Base-by-base conservation (phyloP, 2,329 filamentous ascomycete genomes). In the Blumeriella jaapii region DNA sequence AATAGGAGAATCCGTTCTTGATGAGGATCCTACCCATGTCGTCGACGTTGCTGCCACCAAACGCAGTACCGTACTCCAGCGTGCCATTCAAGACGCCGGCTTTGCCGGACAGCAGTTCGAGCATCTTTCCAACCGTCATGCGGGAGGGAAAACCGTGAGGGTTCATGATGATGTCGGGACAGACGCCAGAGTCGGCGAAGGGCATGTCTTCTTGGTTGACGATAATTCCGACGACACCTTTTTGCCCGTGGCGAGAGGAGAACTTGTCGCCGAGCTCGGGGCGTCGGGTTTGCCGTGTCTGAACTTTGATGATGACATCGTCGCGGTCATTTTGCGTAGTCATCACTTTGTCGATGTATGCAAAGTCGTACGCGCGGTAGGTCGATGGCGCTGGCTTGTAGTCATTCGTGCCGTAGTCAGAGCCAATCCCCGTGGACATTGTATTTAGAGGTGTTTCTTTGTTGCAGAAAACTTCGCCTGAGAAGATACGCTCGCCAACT, bases 121-220 rank as follows among this genome's bases (percentile, higher is more conserved):
- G 74, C 67, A 98, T 82, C 61, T 98, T 98, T 19, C 91, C 91
- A 44, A 98, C 91, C 35, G 91, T 98, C 91, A 98, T 98, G 59
- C 91, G 91, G 19, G 89, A 96, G 1, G 91, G 91, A 69, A 98
- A 98, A 77, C 91, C 91, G 63, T 98, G 91, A 0, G 93, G 91
- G 65, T 98, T 98, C 91, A 98, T 98, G 73, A 98, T 98, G 48
- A 98, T 95, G 60, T 98, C 91, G 0, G 91, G 91, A n/a, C 78
- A 80, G 47, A 98, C 74, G 2, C 91, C 93, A 34, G 71, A 67
- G 60, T 98, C 91, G 22, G 82, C 82, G 63, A 98, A 98, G 0
- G 91, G 91, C 76, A 98, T 82, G 56, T 98, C 91, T 55, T 91
- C 86, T 61, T 96, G 89, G 44, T 94, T 83, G 12, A 89, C 86